A percentile compares a stretch with the other conserved stretches of the same genome.
phyloP scores from a whole-genome alignment of 768 basidiomycete genomes.

The Termitomyces sp. region DNA sequence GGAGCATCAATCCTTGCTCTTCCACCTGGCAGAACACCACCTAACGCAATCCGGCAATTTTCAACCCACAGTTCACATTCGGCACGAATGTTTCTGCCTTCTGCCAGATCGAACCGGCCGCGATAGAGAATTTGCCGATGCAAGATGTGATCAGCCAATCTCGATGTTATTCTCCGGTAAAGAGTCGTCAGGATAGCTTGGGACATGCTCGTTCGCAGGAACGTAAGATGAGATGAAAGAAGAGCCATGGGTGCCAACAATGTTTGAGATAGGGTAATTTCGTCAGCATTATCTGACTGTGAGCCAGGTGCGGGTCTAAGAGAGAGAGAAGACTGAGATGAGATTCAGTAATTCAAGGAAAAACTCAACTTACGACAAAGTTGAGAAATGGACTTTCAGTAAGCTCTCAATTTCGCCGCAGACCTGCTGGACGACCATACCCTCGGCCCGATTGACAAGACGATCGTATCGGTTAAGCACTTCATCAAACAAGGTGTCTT shows the following conservation, averaged over 20 bases:
- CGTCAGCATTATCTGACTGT: constrained; percentile 19
- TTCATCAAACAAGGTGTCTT: constrained; percentile 76
- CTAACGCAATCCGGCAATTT: constrained; percentile 60
- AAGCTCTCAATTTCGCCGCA: constrained; percentile 75
- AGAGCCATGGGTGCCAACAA: constrained; percentile 73
- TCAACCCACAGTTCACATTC: constrained; percentile 85
- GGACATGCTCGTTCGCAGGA: constrained; percentile 62
- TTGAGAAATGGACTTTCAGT: constrained; percentile 68
- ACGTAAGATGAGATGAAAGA: constrained; percentile 72
- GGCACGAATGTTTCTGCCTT: constrained; percentile 56
- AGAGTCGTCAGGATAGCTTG: constrained; percentile 47
- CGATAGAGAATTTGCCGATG: constrained; percentile 81
- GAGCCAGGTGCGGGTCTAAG: constrained; percentile 16
- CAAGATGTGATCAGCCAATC: constrained; percentile 70
- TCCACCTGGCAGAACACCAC: constrained; percentile 36
- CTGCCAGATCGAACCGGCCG: constrained; percentile 54
- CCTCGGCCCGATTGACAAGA: constrained; percentile 68
- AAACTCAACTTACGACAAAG: constrained; percentile 30
- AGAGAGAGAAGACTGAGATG: not conserved
- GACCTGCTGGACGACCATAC: constrained; percentile 81
- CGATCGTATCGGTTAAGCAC: constrained; percentile 59
- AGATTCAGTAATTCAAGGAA: not conserved
- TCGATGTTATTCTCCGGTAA: constrained; percentile 70
- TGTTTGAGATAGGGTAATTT: constrained; percentile 56
- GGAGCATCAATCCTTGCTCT: constrained; percentile 60